Evolutionary conservation across 2,329 filamentous ascomycete species (phyloP), one percentile per base, ranked within the genome.

Genomic region (Neurospora sp.): DNA sequence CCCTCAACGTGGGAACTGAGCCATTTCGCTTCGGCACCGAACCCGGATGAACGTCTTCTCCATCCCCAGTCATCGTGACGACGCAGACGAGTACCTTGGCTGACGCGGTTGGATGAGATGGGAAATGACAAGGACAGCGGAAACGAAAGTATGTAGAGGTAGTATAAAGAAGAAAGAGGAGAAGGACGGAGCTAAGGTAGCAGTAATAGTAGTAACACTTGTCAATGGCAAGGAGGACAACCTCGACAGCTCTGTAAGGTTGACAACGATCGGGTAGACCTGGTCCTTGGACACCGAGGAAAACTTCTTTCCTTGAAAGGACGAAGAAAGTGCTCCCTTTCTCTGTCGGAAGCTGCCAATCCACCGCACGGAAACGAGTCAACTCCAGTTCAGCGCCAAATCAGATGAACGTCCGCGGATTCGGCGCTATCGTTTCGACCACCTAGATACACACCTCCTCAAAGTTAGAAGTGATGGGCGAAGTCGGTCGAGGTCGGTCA

Each of bases 131-230:
- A 23, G 33, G 52, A 67, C 38, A n/a, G 38, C 11, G 69, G 52
- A n/a, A 66, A 52, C 62, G 52, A 38, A 46, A 68, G 71, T 66
- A 36, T 74, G 23, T 66, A 39, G 52, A 67, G 67, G 36, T 40
- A 58, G 28, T 46, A 67, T 67, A 71, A 72, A 71, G 58, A 68
- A 70, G 70, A 38, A n/a, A 42, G 38, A 46, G 39, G 33, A 40
- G 58, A 43, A 68, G 42, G 70, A 69, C 28, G 68, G 70, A 66
- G 68, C 13, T 36, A 33, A 66, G 66, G 67, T 62, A 33, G 52
- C 13, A 33, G 52, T 33, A 17, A 33, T 62, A n/a, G 28, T n/a
- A 68, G 70, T 67, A 76, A 76, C 75, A 76, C 75, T 76, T 76
- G 75, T 76, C 74, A 73, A 67, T 68, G 66, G 46, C 69, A 72